phyloP scores from a whole-genome alignment of 1,284 basidiomycete species.

The Pterulicium gracile region DNA sequence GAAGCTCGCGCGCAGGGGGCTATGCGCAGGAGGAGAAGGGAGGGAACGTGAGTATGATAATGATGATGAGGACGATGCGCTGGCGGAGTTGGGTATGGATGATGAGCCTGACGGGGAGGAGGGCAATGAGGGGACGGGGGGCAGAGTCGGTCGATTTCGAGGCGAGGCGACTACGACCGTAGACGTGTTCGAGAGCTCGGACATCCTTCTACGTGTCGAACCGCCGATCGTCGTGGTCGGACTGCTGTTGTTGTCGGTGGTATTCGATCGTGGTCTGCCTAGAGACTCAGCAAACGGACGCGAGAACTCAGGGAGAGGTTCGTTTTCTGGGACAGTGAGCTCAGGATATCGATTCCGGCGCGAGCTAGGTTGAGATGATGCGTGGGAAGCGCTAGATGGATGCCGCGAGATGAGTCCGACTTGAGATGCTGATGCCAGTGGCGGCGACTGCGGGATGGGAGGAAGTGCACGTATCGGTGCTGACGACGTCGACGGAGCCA shows the following conservation, averaged over 20 bases:
- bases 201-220: constrained; percentile 2
- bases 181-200: background rate
- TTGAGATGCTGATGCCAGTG: background rate
- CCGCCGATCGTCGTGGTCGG: no score
- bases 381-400: background rate
- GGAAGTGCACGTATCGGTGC: constrained; percentile 1
- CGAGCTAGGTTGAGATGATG: background rate
- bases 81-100: background rate
- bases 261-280: background rate
- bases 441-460: background rate
- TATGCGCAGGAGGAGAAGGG: background rate
- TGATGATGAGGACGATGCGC: background rate
- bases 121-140: constrained; percentile 1
- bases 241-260: constrained; percentile 1
- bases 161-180: background rate
- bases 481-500: background rate
- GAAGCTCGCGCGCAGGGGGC: background rate
- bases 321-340: background rate
- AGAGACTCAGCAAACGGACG: background rate
- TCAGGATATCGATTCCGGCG: background rate
- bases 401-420: background rate
- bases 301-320: background rate
- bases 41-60: background rate
- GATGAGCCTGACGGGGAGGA: background rate
- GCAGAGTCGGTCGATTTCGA: background rate